phyloP scores from a whole-genome alignment of 2,329 filamentous ascomycete genomes.

The Botrytis squamosa region DNA sequence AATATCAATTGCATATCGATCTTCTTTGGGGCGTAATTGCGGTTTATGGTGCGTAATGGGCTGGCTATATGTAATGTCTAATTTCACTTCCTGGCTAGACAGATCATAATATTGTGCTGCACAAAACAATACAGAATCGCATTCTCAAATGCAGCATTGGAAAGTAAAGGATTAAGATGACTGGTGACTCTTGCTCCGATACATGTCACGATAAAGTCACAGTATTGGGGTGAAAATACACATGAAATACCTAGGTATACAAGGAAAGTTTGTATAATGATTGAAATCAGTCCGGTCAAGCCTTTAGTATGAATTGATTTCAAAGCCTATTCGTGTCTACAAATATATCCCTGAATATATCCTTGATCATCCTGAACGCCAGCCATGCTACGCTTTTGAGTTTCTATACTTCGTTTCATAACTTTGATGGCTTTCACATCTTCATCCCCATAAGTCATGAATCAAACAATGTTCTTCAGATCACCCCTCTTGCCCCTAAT shows the following conservation, averaged over 20 bases:
- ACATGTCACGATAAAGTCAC: neutral
- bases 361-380: neutral
- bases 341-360: neutral
- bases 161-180: neutral
- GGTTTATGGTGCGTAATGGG: neutral
- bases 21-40: neutral
- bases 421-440: neutral
- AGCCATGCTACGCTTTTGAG: conserved; percentile 5
- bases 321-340: neutral
- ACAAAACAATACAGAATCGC: neutral
- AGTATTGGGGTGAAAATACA: neutral
- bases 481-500: neutral
- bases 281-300: neutral
- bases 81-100: too few species aligned
- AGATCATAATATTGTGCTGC: neutral
- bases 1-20: neutral
- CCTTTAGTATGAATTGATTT: neutral
- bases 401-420: neutral
- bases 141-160: neutral
- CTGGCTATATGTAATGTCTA: neutral
- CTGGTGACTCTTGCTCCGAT: too few species aligned
- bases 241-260: neutral
- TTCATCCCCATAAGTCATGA: neutral
- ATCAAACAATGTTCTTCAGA: neutral
- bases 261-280: neutral